Evolutionary conservation across 169 alveolate genomes (phyloP), one percentile per base, ranked within the genome.

Genomic region (Neospora caninum): DNA sequence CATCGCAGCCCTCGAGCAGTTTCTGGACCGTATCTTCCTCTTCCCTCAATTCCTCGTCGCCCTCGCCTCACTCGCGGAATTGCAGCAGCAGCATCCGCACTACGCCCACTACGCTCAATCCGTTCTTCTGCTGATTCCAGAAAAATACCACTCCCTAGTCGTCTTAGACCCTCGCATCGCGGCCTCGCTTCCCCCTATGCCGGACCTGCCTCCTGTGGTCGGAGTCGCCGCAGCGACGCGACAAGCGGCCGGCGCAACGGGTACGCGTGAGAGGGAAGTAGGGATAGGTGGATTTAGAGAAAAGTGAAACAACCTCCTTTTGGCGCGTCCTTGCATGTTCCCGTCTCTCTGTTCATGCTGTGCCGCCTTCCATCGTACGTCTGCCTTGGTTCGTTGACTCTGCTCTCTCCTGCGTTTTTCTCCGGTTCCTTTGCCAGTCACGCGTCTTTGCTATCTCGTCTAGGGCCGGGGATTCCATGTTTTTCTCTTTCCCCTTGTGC

Each of bases 1-100:
- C 36, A 70, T 96, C 54, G 86, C 94, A 38, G 97, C 97, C 0
- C 95, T 96, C 89, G 96, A 96, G 38, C 96, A 95, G 83, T 86
- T 96, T 13, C 91, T 94, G n/a, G 92, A 54, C 45, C 64, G 92
- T 27, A 54, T 94, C 80, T 41, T 45, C 45, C 39, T 36, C 38
- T 94, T 64, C 49, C 95, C 95, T 38, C 70, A 41, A 2, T 94
- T 94, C 64, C 88, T 89, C 64, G 92, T 89, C 70, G 88, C 92
- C 42, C 67, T 94, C 41, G 64, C 89, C 43, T 82, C 89, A 31
- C 67, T 42, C 89, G 9, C 69, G 18, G 89, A 38, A 82, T 34
- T 82, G 20, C 89, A 82, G 36, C 38, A 82, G 84, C 94, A 73
- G 80, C 83, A 80, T 82, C 86, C 94, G 45, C 91, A 70, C 84